Conservation (phyloP, 495 filamentous ascomycete genomes). For the Lichenothelia convexa region DNA sequence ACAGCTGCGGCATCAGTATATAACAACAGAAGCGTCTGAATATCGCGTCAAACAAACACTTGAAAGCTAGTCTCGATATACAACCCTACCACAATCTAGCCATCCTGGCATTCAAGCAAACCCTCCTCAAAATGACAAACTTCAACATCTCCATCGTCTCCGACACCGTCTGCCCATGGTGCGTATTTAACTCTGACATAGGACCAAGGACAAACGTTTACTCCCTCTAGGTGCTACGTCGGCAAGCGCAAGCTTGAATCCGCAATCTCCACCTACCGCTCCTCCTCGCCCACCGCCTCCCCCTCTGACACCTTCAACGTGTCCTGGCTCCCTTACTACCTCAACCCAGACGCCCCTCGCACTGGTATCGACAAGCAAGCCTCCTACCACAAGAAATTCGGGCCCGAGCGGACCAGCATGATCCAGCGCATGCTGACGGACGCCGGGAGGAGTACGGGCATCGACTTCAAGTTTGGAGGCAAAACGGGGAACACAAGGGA, state of each 20-base stretch:
- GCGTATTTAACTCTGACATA: constrained; percentile 21
- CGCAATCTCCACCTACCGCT: constrained; percentile 48
- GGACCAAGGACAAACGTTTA: background rate
- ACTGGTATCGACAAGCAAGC: constrained; percentile 36
- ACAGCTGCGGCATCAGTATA: background rate
- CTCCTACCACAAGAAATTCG: constrained; percentile 38
- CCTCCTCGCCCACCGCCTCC: constrained; percentile 31
- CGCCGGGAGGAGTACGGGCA: constrained; percentile 44
- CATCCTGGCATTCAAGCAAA: constrained; percentile 14
- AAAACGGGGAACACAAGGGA: constrained; percentile 63
- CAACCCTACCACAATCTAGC: constrained; percentile 1
- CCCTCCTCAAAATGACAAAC: constrained; percentile 42
- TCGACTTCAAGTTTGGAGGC: constrained; percentile 54
- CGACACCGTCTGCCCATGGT: constrained; percentile 61
- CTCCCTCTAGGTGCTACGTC: constrained; percentile 47
- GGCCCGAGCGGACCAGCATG: constrained; percentile 33
- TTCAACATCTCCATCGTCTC: constrained; percentile 60
- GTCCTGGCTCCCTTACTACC: constrained; percentile 62
- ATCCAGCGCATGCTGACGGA: constrained; percentile 38
- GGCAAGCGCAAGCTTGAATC: constrained; percentile 54
- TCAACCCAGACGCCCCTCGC: constrained; percentile 46
- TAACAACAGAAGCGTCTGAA: background rate
- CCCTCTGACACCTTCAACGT: constrained; percentile 61
- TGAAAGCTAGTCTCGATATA: background rate
- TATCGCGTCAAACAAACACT: background rate